Evolutionary conservation across 345 rosid species (phyloP), one percentile per base, ranked within the genome.

Genomic region (Physaria fendleri): DNA sequence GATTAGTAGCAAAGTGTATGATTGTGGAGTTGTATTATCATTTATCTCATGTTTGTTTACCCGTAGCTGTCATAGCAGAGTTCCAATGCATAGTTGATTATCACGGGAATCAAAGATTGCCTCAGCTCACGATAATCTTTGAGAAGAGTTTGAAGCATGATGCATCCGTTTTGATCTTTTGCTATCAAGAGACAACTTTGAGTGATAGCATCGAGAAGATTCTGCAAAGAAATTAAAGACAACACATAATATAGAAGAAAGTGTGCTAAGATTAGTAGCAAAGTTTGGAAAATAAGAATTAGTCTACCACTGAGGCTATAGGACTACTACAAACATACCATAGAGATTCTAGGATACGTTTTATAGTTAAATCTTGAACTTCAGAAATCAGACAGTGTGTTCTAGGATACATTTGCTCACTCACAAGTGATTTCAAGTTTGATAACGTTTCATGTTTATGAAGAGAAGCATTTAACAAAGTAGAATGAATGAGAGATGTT

Each of bases 91-190:
- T 69, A 67, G 32, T 59, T 21, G 29, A 75, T 77, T 47, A 88
- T 77, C 65, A 65, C 69, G 2, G 15, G 22, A 48, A 82, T 64
- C 5, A 87, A 70, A 66, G 47, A 66, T 9, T 64, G 68, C 67
- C 72, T 75, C 11, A 67, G 30, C 46, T 65, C 71, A 50, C 72
- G 75, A 8, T 32, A 85, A 75, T 68, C 82, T 77, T n/a, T 77
- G 72, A n/a, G n/a, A n/a, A n/a, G n/a, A n/a, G n/a, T n/a, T 59
- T 83, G 85, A 56, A 87, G 55, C 32, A 80, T 76, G 61, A 81
- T 70, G 52, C 96, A 87, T 12, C 98, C 94, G 10, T 76, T 40
- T 78, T 77, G 82, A 73, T 91, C 87, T 8, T 62, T 79, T 16
- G 90, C 89, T 57, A 88, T 74, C 25, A 8, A 53, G 33, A 48